These are phyloP conservation scores for Rubroboletus pulcherrimus DNA, from an alignment of 768 basidiomycete species.

Conservation along the genomic window DNA sequence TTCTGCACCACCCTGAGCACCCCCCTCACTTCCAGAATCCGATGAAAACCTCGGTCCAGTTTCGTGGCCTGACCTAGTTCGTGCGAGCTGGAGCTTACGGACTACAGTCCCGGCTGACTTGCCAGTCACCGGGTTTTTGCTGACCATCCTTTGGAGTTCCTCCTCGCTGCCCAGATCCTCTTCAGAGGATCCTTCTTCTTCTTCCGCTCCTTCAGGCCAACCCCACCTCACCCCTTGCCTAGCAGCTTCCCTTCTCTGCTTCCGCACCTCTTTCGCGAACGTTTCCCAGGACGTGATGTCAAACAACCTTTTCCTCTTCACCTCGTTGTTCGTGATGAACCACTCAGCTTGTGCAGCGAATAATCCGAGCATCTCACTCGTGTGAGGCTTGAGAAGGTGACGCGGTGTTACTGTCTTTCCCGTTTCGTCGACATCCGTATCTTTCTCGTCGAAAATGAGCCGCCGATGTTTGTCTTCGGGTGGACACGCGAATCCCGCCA, in stretches of 20 bases:
- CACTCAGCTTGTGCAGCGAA: constrained; percentile 58
- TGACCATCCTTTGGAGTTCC: constrained; percentile 9
- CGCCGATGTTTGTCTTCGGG: constrained; percentile 29
- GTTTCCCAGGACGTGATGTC: constrained; percentile 45
- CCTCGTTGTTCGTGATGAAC: constrained; percentile 49
- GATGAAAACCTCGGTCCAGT: constrained; percentile 6
- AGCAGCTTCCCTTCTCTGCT: constrained; percentile 32
- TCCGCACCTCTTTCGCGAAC: constrained; percentile 38
- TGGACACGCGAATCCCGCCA: constrained; percentile 26
- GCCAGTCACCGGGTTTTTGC: constrained; percentile 28
- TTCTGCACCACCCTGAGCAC: constrained; percentile 13
- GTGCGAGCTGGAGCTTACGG: constrained; percentile 22
- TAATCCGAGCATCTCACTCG: constrained; percentile 45
- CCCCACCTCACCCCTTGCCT: constrained; percentile 23
- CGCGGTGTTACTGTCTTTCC: constrained; percentile 33
- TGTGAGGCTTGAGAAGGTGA: constrained; percentile 45
- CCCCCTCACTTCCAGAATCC: constrained; percentile 21
- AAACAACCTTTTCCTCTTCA: constrained; percentile 31
- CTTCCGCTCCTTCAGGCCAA: constrained; percentile 15
- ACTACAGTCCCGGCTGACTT: constrained; percentile 16
- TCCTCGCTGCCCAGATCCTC: constrained; percentile 4
- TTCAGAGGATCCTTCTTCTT: constrained; percentile 1
- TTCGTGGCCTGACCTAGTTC: not conserved
- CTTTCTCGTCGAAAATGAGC: constrained; percentile 35
- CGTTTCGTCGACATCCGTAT: constrained; percentile 29